Conservation (phyloP, 768 basidiomycete genomes). For the Phaffia tasmanica region DNA sequence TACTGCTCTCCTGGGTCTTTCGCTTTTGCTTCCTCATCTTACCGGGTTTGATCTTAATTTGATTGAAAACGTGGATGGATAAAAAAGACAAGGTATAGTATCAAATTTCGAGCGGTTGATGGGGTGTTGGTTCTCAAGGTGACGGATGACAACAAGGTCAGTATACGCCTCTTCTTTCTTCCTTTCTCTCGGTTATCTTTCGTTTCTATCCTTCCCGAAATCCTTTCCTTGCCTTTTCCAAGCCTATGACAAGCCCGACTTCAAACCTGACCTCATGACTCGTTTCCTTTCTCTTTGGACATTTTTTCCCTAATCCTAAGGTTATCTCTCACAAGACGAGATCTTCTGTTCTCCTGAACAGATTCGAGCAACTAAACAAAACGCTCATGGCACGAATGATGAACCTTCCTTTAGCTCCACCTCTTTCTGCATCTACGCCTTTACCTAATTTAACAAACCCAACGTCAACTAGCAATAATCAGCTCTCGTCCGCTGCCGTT, state of each 20-base stretch:
- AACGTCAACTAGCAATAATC: background rate
- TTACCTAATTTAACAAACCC: background rate
- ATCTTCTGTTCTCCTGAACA: slow-evolving; percentile 88
- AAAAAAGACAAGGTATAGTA: slow-evolving; percentile 67
- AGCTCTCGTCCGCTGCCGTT: background rate
- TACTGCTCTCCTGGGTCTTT: slow-evolving; percentile 10
- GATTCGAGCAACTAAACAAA: slow-evolving; percentile 77
- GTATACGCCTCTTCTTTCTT: slow-evolving; percentile 34
- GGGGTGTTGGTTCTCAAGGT: slow-evolving; percentile 86
- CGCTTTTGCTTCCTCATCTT: slow-evolving; percentile 8
- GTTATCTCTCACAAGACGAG: slow-evolving; percentile 94
- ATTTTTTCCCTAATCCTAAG: slow-evolving; percentile 41
- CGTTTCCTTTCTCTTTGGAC: background rate
- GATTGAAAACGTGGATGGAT: background rate
- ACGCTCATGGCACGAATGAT: slow-evolving; percentile 11
- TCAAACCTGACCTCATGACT: background rate
- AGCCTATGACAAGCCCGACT: background rate
- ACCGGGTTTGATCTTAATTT: background rate
- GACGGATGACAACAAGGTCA: slow-evolving; percentile 76
- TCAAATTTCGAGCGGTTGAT: slow-evolving; percentile 79
- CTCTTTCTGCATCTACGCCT: background rate
- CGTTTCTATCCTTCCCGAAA: too few species aligned
- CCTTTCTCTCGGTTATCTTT: background rate
- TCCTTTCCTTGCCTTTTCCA: too few species aligned
- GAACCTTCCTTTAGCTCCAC: background rate